These are phyloP conservation scores for Amylostereum areolatum DNA, from an alignment of 1,284 basidiomycete genomes.

Conservation along the genomic window DNA sequence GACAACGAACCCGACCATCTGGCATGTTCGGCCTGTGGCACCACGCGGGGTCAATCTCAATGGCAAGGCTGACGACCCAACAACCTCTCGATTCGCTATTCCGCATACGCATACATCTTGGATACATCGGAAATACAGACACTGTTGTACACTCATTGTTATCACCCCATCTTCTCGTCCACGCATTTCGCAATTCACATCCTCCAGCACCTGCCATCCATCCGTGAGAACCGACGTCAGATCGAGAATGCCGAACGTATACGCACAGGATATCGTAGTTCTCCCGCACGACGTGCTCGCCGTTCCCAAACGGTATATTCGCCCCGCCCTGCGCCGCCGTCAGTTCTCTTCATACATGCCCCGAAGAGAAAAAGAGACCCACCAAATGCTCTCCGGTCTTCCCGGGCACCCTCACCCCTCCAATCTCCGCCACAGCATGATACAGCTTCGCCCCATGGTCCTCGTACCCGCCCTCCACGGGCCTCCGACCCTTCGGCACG, in stretches of 20 bases:
- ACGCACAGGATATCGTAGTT: constrained; percentile 56
- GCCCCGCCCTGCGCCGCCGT: constrained; percentile 29
- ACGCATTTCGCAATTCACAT: constrained; percentile 1
- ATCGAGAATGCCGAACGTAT: neutral
- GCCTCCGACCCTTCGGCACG: constrained; percentile 41
- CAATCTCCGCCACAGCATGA: constrained; percentile 31
- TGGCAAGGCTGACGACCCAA: constrained; percentile 8
- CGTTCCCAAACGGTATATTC: constrained; percentile 32
- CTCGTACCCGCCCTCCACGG: constrained; percentile 38
- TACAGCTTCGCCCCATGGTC: constrained; percentile 30
- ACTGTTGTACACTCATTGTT: neutral
- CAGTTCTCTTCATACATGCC: constrained; percentile 14
- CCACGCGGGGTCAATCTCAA: constrained; percentile 24
- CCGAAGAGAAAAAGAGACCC: constrained; percentile 14
- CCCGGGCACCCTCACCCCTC: constrained; percentile 56
- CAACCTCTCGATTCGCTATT: neutral
- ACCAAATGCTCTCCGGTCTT: constrained; percentile 70
- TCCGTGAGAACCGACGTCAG: neutral
- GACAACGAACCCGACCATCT: constrained; percentile 41
- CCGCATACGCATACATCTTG: neutral
- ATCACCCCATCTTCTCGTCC: neutral
- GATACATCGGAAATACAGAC: constrained; percentile 1
- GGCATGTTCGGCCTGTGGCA: constrained; percentile 46
- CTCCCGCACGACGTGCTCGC: constrained; percentile 37
- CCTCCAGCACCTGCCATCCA: constrained; percentile 22